Percentiles rank a stretch among this genome's conserved stretches.
Conservation (phyloP, 331 rosid genomes). For the Pyracantha coccinea region DNA sequence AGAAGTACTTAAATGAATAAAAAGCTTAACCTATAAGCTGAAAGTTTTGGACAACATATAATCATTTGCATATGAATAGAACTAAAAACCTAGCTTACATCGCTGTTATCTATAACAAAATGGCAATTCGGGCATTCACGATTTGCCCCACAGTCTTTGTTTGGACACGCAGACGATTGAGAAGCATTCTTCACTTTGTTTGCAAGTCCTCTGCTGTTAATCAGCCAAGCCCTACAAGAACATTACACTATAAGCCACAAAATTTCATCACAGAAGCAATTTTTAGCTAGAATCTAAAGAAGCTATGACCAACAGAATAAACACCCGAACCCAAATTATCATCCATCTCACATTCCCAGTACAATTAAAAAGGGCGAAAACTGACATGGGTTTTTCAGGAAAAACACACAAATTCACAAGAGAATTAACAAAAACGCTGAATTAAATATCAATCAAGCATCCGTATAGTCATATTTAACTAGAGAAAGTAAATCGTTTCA, state of each 20-base stretch:
- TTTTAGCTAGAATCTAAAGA: neutral
- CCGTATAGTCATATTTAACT: neutral
- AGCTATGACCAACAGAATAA: neutral
- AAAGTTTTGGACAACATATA: neutral
- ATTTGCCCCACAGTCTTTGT: constrained; percentile 66
- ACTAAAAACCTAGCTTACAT: constrained; percentile 47
- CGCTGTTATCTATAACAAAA: constrained; percentile 52
- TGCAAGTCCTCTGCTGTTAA: constrained; percentile 66
- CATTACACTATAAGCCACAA: constrained; percentile 7
- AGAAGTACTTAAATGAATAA: neutral
- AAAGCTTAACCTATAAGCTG: neutral
- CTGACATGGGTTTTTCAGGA: neutral
- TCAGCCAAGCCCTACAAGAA: constrained; percentile 67
- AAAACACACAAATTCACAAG: neutral
- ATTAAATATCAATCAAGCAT: neutral
- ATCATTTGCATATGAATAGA: constrained; percentile 5
- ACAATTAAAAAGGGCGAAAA: neutral
- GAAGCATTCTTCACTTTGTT: constrained; percentile 62
- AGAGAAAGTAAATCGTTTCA: too few relatives aligned
- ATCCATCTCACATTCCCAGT: neutral
- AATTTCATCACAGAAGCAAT: neutral
- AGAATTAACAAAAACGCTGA: neutral
- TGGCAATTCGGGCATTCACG: constrained; percentile 83
- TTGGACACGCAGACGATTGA: constrained; percentile 36
- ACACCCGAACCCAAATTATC: neutral